Percentiles rank a stretch among this genome's conserved stretches.
phyloP scores from a whole-genome alignment of 106 monocot species.

The Acorus gramineus region DNA sequence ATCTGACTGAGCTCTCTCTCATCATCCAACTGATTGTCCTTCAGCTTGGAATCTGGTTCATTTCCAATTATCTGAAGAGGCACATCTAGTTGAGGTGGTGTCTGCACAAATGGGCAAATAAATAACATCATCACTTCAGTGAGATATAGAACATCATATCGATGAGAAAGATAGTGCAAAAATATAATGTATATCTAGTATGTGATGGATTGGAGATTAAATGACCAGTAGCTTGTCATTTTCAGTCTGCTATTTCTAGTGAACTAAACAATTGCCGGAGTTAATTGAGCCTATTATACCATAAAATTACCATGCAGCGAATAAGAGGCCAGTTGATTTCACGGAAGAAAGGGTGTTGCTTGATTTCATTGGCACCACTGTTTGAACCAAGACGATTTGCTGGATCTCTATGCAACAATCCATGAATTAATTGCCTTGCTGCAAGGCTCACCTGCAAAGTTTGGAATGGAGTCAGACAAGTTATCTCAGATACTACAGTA shows the following conservation, averaged over 20 bases:
- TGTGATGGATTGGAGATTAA: too few relatives aligned
- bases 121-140: too few relatives aligned
- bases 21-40: conserved; percentile 32
- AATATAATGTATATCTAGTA: not conserved
- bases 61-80: conserved; percentile 47
- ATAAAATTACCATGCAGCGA: conserved; percentile 68
- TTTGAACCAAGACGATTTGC: conserved; percentile 64
- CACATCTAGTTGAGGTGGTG: conserved; percentile 69
- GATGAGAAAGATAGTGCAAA: conserved; percentile 1
- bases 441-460: conserved; percentile 76
- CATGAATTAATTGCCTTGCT: conserved; percentile 79
- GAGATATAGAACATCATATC: too few relatives aligned
- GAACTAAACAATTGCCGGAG: too few relatives aligned
- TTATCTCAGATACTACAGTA: not conserved
- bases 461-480: too few relatives aligned
- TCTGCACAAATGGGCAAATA: conserved; percentile 21
- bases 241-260: too few relatives aligned
- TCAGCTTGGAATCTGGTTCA: conserved; percentile 28
- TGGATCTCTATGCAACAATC: conserved; percentile 72
- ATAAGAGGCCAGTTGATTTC: conserved; percentile 96
- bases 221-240: too few relatives aligned
- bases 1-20: conserved; percentile 27
- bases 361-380: conserved; percentile 80
- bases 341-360: conserved; percentile 78
- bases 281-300: too few relatives aligned